phyloP scores from a whole-genome alignment of 1,284 basidiomycete genomes.

The Sanghuangporus baumii region DNA sequence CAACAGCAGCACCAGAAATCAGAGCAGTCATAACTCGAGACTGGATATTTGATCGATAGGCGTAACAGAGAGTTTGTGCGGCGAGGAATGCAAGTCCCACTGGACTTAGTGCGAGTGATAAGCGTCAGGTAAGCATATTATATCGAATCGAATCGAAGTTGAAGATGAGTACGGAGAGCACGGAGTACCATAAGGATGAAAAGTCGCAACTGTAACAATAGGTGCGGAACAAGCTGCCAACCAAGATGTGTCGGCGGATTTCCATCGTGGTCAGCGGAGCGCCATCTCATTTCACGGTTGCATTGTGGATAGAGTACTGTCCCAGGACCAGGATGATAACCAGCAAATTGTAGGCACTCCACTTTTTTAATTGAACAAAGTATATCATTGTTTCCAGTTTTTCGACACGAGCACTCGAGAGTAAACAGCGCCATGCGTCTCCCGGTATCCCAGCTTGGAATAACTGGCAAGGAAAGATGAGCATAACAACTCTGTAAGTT shows the following conservation, averaged over 20 bases:
- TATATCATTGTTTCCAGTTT: no score
- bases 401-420: neutral
- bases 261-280: neutral
- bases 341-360: neutral
- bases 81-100: neutral
- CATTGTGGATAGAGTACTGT: neutral
- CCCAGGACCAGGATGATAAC: neutral
- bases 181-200: neutral
- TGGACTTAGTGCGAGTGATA: neutral
- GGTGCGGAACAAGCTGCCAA: neutral
- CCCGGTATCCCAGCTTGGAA: neutral
- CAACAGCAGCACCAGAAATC: constrained; percentile 26
- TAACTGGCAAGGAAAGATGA: neutral
- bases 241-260: neutral
- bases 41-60: neutral
- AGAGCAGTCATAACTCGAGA: neutral
- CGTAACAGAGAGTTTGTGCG: neutral
- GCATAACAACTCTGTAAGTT: neutral
- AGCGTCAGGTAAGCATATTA: neutral
- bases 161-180: no score
- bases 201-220: neutral
- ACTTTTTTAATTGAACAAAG: no score
- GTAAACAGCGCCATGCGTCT: neutral
- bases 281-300: neutral
- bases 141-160: no score